Evolutionary conservation across 73 alveolate species (phyloP).

Genomic region (Paramecium primaurelia): DNA sequence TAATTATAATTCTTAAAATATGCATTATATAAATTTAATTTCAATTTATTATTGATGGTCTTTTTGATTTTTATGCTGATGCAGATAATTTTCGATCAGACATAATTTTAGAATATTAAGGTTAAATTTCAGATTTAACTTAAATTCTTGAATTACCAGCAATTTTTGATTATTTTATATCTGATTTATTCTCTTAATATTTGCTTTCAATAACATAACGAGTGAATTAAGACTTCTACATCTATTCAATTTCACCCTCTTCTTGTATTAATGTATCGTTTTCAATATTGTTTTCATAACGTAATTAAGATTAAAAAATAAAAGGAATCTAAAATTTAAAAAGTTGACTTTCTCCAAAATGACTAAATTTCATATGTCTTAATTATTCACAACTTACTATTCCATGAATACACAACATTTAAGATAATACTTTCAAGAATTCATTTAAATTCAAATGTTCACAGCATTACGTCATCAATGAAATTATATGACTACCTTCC

Average conservation of each 20-base stretch:
- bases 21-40: not conserved
- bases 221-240: not conserved
- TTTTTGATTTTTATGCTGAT: not conserved
- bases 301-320: conserved; percentile 13
- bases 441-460: conserved; percentile 6
- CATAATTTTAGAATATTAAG: not conserved
- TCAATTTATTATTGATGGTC: not conserved
- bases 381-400: not conserved
- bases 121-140: not conserved
- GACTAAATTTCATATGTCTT: conserved; percentile 23
- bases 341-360: conserved; percentile 28
- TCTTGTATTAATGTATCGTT: not conserved
- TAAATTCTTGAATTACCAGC: not conserved
- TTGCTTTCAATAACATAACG: not conserved
- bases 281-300: conserved; percentile 19
- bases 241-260: not conserved
- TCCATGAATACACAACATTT: conserved; percentile 31
- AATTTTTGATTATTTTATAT: not conserved
- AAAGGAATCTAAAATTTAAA: conserved; percentile 3
- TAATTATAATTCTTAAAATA: not conserved
- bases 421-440: not conserved
- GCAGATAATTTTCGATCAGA: not conserved
- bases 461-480: not conserved
- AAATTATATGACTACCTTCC: conserved; percentile 10
- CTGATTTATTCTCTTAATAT: not conserved